Evolutionary conservation across 1,284 basidiomycete species (phyloP).

Genomic region (Cystobasidium slooffiae): DNA sequence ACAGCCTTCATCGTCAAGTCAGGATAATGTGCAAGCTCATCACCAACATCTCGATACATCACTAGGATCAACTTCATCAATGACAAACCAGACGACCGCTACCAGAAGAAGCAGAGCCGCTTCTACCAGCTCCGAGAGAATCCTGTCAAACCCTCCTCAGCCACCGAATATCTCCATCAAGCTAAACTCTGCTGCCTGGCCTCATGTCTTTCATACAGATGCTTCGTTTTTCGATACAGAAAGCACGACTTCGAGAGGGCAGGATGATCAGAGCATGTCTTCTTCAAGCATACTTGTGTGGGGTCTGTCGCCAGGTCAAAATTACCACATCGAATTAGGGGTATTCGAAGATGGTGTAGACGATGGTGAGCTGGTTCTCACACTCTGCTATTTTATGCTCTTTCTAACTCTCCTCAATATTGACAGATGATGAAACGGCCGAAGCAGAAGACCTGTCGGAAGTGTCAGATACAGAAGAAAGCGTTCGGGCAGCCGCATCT

Average conservation of each 20-base stretch:
- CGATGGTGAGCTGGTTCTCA: slow-evolving; percentile 18
- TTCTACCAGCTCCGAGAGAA: slow-evolving; percentile 20
- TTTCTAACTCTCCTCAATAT: not conserved
- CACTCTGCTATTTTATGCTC: not conserved
- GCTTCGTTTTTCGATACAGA: slow-evolving; percentile 34
- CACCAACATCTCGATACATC: slow-evolving; percentile 16
- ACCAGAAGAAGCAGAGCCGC: slow-evolving; percentile 16
- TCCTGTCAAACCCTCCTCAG: slow-evolving; percentile 7
- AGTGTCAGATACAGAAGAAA: slow-evolving; percentile 23
- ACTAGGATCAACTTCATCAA: slow-evolving; percentile 13
- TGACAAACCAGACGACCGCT: slow-evolving; percentile 8
- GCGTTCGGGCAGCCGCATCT: slow-evolving; percentile 11
- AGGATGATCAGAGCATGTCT: not conserved
- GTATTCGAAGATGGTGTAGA: slow-evolving; percentile 29
- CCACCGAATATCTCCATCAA: slow-evolving; percentile 43
- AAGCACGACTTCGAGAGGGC: not conserved
- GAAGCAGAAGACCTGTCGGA: slow-evolving; percentile 34
- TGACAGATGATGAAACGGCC: slow-evolving; percentile 10
- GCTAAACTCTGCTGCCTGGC: slow-evolving; percentile 43
- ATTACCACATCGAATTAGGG: slow-evolving; percentile 44
- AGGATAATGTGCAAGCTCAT: slow-evolving; percentile 4
- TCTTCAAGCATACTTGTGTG: slow-evolving; percentile 42
- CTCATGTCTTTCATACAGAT: slow-evolving; percentile 44
- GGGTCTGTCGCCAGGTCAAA: slow-evolving; percentile 39
- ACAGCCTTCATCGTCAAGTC: not conserved